Evolutionary conservation across 2,329 filamentous ascomycete genomes (phyloP).

Genomic region (Pseudogymnoascus sp.): DNA sequence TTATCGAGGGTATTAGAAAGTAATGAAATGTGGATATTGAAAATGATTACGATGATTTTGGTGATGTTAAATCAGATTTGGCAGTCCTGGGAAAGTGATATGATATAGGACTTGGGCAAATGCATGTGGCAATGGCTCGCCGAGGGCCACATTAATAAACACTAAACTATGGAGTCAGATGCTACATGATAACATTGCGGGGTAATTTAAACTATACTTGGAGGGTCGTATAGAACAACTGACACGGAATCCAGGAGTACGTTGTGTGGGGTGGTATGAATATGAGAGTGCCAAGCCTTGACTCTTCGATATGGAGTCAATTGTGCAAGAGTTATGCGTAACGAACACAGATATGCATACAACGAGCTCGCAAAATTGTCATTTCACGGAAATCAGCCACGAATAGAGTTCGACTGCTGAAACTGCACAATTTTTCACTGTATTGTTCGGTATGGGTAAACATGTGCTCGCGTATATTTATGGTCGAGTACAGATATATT

Average conservation of each 20-base stretch:
- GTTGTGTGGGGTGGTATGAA: background rate
- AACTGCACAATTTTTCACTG: background rate
- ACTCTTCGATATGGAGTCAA: background rate
- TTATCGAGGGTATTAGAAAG: background rate
- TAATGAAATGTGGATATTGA: background rate
- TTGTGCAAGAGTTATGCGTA: background rate
- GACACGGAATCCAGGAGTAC: background rate
- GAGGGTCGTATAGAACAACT: background rate
- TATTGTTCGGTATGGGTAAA: background rate
- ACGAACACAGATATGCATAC: background rate
- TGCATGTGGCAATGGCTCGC: conserved; percentile 3
- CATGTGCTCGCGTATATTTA: background rate
- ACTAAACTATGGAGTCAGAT: background rate
- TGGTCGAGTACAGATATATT: background rate
- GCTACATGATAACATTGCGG: background rate
- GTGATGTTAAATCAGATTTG: background rate
- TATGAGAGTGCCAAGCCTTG: background rate
- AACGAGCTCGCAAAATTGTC: background rate
- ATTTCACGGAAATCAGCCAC: background rate
- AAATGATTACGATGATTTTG: background rate
- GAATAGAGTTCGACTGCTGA: background rate
- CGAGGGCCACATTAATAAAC: conserved; percentile 1
- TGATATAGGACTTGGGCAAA: background rate
- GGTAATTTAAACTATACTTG: background rate
- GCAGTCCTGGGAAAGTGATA: background rate